Evolutionary conservation across 2,329 filamentous ascomycete species (phyloP), one percentile per base, ranked within the genome.

Genomic region (Colletotrichum chrysophilum): DNA sequence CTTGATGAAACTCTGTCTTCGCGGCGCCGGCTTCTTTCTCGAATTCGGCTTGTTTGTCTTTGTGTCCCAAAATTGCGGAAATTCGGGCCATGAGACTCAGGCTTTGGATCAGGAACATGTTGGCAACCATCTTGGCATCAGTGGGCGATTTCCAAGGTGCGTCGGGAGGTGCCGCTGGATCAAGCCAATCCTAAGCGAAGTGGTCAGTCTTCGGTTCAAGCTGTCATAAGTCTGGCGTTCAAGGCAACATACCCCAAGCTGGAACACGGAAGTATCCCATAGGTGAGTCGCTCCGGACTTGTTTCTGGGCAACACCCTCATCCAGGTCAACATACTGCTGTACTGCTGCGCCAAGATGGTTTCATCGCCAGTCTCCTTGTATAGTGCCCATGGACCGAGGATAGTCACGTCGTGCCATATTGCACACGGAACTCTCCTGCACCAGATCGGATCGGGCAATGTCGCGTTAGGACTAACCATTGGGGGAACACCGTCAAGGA

Each of bases 401-500:
- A 77, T 65, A 7, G 66, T 72, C 14, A 76, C 75, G 28, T 77
- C 72, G 9, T 72, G 58, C 72, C 75, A 77, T 9, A 77, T 68
- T 3, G 75, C 75, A 21, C 38, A 52, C 3, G 83, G 77, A 9
- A 71, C 74, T 66, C n/a, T 74, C 52, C 4, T 74, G 16, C 5
- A 76, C 79, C 36, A 79, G 61, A 14, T 69, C 14, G 21, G n/a
- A 10, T 75, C 34, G 28, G 24, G 32, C 73, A 6, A 81, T 80
- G 18, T 81, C 74, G 10, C 80, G 81, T 80, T 78, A 1, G 80
- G 80, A 0, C 80, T 68, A 4, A 86, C 78, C 14, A 85, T 78
- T 3, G 85, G 80, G 6, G 83, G 81, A 3, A 84, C 78, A n/a
- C 83, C 78, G 24, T 68, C 78, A 38, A 85, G 84, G 36, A 85